Evolutionary conservation across 1,284 basidiomycete species (phyloP).

Genomic region (Sporisorium reilianum): DNA sequence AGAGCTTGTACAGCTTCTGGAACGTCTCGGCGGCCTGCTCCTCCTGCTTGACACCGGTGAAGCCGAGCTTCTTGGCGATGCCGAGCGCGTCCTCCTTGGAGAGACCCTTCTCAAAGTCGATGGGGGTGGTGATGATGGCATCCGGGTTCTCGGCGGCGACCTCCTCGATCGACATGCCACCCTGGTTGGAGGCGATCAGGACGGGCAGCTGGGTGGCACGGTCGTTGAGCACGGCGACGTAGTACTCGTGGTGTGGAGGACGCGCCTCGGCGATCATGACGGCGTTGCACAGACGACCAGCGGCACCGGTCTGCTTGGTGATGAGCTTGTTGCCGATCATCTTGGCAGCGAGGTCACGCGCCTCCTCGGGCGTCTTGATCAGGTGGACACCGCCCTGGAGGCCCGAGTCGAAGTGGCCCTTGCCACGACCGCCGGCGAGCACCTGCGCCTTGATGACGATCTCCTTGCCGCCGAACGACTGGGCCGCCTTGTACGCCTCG

Average conservation of each 20-base stretch:
- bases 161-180: constrained; percentile 89
- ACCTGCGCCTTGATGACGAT: constrained; percentile 93
- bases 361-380: constrained; percentile 91
- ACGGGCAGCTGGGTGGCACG: constrained; percentile 89
- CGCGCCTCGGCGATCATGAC: constrained; percentile 99
- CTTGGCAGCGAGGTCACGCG: constrained; percentile 85
- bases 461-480: constrained; percentile 78
- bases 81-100: constrained; percentile 79
- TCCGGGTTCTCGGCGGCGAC: constrained; percentile 96
- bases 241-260: constrained; percentile 95
- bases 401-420: constrained; percentile 96
- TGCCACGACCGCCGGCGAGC: constrained; percentile 96
- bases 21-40: constrained; percentile 92
- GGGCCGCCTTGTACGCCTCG: constrained; percentile 89
- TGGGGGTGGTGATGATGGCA: constrained; percentile 95
- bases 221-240: constrained; percentile 96
- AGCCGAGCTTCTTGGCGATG: constrained; percentile 90
- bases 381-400: constrained; percentile 98
- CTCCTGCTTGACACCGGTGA: constrained; percentile 80
- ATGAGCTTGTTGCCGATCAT: constrained; percentile 98
- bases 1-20: constrained; percentile 93
- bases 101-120: constrained; percentile 88
- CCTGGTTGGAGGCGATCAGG: constrained; percentile 89
- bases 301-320: constrained; percentile 98
- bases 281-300: constrained; percentile 92